Evolutionary conservation across 805 yeast genomes (phyloP).

Genomic region (Naumovozyma baii): DNA sequence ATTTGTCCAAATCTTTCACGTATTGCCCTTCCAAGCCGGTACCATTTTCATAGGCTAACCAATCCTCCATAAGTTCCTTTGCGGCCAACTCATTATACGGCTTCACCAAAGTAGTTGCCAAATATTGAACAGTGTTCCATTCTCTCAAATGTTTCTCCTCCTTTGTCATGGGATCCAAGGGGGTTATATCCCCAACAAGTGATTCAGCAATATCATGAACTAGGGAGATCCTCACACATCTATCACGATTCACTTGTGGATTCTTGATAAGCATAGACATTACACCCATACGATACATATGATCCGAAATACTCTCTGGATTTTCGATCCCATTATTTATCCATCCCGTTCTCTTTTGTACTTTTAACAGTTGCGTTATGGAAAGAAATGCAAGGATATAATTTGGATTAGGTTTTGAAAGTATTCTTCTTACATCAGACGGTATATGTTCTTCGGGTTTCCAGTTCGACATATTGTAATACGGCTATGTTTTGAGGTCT

Average conservation of each 20-base stretch:
- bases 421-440: conserved; percentile 26
- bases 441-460: conserved; percentile 38
- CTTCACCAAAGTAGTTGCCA: conserved; percentile 44
- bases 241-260: conserved; percentile 43
- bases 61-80: conserved; percentile 52
- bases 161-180: conserved; percentile 63
- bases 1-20: conserved; percentile 90
- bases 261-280: conserved; percentile 57
- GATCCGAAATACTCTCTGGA: conserved; percentile 71
- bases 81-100: conserved; percentile 60
- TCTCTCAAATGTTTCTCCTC: conserved; percentile 81
- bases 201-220: conserved; percentile 93
- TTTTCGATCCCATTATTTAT: conserved; percentile 44
- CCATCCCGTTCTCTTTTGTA: conserved; percentile 91
- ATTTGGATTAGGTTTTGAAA: conserved; percentile 25
- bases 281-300: conserved; percentile 90
- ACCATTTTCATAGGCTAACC: conserved; percentile 88
- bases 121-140: conserved; percentile 54
- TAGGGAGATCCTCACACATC: conserved; percentile 76
- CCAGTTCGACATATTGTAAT: conserved; percentile 26
- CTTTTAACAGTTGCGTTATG: conserved; percentile 60
- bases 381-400: conserved; percentile 48
- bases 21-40: conserved; percentile 72
- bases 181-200: conserved; percentile 90
- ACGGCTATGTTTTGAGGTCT: no score